Percentiles rank a stretch among this genome's conserved stretches.
Conservation (phyloP, 805 yeast genomes). For the Komagataella ulmi region DNA sequence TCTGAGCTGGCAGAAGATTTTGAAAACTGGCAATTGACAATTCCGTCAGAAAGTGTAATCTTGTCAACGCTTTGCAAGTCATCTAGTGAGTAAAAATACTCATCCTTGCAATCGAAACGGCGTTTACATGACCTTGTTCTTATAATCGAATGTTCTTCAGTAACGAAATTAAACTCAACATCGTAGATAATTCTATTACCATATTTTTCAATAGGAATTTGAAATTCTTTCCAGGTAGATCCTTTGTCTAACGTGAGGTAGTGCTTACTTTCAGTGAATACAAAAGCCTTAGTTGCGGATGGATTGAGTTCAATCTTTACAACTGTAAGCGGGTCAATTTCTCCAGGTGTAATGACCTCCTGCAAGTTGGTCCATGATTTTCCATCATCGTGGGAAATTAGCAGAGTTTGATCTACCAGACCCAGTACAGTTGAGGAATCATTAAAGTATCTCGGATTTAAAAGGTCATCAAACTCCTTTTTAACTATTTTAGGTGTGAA, state of each 20-base stretch:
- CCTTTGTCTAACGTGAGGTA: background rate
- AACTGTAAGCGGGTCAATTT: background rate
- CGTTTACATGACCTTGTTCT: background rate
- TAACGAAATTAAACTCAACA: background rate
- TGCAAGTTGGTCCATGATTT: background rate
- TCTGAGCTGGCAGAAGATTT: conserved; percentile 3
- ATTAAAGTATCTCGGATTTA: background rate
- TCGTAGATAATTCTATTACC: background rate
- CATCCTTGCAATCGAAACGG: background rate
- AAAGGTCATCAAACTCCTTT: background rate
- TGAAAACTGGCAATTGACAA: conserved; percentile 2
- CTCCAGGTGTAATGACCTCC: background rate
- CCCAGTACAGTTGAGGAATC: background rate
- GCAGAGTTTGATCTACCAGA: background rate
- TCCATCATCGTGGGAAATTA: background rate
- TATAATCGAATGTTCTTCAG: background rate
- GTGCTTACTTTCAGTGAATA: background rate
- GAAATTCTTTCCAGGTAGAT: background rate
- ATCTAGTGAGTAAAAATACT: background rate
- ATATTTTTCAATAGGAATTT: background rate
- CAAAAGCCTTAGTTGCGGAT: background rate
- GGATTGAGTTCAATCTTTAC: background rate
- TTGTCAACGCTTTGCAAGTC: background rate
- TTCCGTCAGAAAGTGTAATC: background rate
- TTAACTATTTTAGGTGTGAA: background rate